Percentiles rank a stretch among this genome's conserved stretches.
These are phyloP conservation scores for Trametes cingulata DNA, from an alignment of 768 basidiomycete species.

Conservation along the genomic window DNA sequence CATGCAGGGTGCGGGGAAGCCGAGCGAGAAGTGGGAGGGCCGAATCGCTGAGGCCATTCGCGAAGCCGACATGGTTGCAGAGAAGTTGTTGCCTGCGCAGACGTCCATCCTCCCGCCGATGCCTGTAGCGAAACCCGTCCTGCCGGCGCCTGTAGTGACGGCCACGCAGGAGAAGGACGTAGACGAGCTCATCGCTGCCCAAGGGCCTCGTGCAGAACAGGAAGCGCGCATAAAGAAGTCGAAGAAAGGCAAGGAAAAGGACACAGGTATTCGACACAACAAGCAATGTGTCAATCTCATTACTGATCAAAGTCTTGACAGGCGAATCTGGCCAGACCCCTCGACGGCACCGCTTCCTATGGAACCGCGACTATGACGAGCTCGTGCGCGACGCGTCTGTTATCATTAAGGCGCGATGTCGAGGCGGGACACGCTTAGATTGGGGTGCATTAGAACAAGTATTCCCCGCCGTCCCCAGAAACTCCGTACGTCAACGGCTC, in stretches of 20 bases:
- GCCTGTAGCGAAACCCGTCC: conserved; percentile 22
- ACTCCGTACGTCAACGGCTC: conserved; percentile 70
- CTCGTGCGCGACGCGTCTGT: conserved; percentile 81
- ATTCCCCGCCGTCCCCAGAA: conserved; percentile 74
- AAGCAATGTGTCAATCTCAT: no score
- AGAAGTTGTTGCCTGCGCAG: conserved; percentile 42
- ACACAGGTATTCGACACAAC: conserved; percentile 36
- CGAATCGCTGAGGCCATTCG: conserved; percentile 57
- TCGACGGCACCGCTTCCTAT: conserved; percentile 72
- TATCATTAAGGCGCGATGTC: conserved; percentile 79
- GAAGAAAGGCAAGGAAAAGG: conserved; percentile 33
- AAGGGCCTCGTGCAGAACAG: conserved; percentile 44
- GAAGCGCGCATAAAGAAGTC: conserved; percentile 31
- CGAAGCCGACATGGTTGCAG: conserved; percentile 53
- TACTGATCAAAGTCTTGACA: neutral
- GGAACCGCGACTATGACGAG: conserved; percentile 88
- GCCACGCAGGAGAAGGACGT: conserved; percentile 51
- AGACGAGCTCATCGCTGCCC: conserved; percentile 50
- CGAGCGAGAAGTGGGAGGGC: conserved; percentile 60
- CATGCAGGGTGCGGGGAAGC: conserved; percentile 53
- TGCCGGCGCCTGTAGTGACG: conserved; percentile 43
- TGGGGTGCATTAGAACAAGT: conserved; percentile 76
- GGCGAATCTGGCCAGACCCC: conserved; percentile 16
- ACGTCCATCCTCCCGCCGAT: conserved; percentile 15
- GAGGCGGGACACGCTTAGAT: conserved; percentile 58